Evolutionary conservation across 306 rosid genomes (phyloP), one percentile per base, ranked within the genome.

Genomic region (Quercus cerris): DNA sequence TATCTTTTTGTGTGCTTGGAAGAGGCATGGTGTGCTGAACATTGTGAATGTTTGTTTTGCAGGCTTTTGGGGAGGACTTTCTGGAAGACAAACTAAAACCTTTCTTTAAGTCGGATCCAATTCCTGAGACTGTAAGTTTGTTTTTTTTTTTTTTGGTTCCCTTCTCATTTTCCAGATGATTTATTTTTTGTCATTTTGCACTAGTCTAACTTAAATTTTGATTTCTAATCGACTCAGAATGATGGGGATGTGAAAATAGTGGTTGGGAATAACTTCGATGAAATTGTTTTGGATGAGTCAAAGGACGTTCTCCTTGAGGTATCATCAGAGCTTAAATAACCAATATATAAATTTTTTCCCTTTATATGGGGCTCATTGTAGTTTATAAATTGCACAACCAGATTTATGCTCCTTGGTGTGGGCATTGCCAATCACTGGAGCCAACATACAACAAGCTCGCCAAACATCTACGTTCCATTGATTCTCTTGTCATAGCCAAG

Each of bases 331-430:
- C 59, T 57, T 38, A 76, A 18, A 12, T 81, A 35, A 20, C 41
- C 57, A 22, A 10, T 67, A 33, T 67, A 70, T 72, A 23, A 75
- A n/a, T 15, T 77, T 41, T 38, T 69, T 8, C 12, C 46, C 76
- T 80, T 28, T 68, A 52, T 76, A 33, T 58, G 75, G 74, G 76
- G 75, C 78, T 71, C 51, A 31, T 67, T 49, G 57, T 84, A 71
- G 76, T 75, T 23, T 31, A 55, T 22, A 33, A 25, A 23, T 76
- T 67, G 64, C 69, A 58, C 35, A 80, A 30, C 84, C 85, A 96
- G 99, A 91, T 96, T 33, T 93, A 96, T 89, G 98, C 99, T 82
- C 99, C 99, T 58, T 96, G 99, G 99, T 96, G 99, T 68, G 98
- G 98, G 75, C 99, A 96, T 85, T 96, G 99, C 87, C 97, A 93